Evolutionary conservation across 345 rosid species (phyloP).

Genomic region (Combretum micranthum): DNA sequence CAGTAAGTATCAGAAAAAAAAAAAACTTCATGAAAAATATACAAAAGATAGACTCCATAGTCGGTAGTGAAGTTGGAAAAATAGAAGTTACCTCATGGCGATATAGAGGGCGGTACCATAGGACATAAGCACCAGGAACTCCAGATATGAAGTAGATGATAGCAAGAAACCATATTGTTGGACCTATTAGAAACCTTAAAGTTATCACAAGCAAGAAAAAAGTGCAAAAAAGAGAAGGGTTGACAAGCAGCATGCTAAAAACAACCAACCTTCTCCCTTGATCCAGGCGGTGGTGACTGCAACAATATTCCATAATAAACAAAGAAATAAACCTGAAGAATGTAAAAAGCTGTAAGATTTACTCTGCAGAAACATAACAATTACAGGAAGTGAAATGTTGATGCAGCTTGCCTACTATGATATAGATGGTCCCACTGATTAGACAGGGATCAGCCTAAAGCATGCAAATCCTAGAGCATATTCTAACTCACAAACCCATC

Average conservation of each 20-base stretch:
- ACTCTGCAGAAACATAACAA: too few relatives aligned
- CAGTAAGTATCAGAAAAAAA: not conserved
- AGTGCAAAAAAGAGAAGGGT: not conserved
- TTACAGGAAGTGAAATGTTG: too few relatives aligned
- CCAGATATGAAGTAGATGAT: constrained; percentile 85
- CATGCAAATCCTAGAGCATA: too few relatives aligned
- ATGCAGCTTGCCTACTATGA: too few relatives aligned
- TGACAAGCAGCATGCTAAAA: too few relatives aligned
- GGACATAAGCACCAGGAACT: constrained; percentile 79
- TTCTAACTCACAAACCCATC: too few relatives aligned
- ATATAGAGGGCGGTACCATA: constrained; percentile 96
- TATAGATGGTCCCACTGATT: too few relatives aligned
- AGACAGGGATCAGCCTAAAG: too few relatives aligned
- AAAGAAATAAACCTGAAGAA: constrained; percentile 63
- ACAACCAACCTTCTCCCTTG: constrained; percentile 71
- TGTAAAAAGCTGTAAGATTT: not conserved
- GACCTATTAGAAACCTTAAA: constrained; percentile 37
- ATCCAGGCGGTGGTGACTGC: constrained; percentile 89
- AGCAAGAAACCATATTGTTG: constrained; percentile 92
- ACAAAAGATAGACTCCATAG: too few relatives aligned
- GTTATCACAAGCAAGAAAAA: constrained; percentile 9
- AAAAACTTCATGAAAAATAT: too few relatives aligned
- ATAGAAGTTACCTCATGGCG: constrained; percentile 75
- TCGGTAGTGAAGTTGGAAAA: too few relatives aligned
- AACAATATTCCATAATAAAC: constrained; percentile 83